These are phyloP conservation scores for Ramularia collo-cygni DNA, from an alignment of 2,329 filamentous ascomycete species.

Conservation along the genomic window DNA sequence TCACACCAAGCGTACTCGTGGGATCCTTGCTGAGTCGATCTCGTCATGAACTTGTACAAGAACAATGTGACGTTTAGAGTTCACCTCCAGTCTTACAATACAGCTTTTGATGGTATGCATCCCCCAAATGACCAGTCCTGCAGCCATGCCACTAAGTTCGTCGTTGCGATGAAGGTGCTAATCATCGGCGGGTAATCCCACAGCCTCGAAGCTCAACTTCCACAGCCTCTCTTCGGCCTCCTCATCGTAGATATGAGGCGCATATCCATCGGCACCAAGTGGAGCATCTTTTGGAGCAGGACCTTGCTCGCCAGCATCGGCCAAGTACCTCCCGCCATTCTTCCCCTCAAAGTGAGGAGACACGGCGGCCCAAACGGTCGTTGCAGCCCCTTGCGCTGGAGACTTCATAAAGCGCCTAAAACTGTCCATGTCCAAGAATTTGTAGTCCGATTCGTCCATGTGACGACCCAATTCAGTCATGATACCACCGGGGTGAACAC, in stretches of 20 bases:
- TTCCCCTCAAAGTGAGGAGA: conserved; percentile 38
- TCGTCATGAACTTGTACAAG: too few species aligned
- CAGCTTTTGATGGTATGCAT: too few species aligned
- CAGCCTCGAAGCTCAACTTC: conserved; percentile 21
- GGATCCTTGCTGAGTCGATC: too few species aligned
- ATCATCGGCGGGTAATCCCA: neutral
- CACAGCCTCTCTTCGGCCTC: conserved; percentile 37
- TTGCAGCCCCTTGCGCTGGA: conserved; percentile 44
- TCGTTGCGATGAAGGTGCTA: too few species aligned
- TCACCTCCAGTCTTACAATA: too few species aligned
- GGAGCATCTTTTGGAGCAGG: neutral
- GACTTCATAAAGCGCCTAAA: conserved; percentile 25
- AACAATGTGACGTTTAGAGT: too few species aligned
- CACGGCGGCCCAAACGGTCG: conserved; percentile 41
- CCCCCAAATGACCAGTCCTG: too few species aligned
- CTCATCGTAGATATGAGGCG: conserved; percentile 32
- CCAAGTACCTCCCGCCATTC: conserved; percentile 43
- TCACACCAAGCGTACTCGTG: too few species aligned
- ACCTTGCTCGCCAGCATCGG: conserved; percentile 22
- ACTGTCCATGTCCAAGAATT: conserved; percentile 7
- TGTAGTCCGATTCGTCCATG: conserved; percentile 11
- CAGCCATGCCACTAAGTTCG: too few species aligned
- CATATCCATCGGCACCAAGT: conserved; percentile 30
- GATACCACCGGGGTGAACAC: conserved; percentile 44
- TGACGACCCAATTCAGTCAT: conserved; percentile 18